A percentile compares a stretch with the other conserved stretches of the same genome.
Conservation (phyloP, 306 rosid genomes). For the Casuarina glauca region DNA sequence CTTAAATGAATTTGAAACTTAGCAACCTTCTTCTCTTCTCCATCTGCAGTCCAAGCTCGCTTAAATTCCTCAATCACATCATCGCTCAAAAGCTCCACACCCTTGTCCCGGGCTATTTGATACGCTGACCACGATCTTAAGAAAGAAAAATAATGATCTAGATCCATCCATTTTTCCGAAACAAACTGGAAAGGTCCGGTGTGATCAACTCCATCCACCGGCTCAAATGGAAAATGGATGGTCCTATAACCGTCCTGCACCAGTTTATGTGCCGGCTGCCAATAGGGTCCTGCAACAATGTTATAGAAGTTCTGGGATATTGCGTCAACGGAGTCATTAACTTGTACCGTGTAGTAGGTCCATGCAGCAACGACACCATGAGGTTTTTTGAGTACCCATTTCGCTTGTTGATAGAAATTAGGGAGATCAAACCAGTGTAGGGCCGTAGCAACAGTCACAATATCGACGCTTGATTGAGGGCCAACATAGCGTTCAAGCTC, state of each 20-base stretch:
- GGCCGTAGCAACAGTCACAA: conserved; percentile 71
- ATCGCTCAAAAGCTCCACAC: conserved; percentile 62
- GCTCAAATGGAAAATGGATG: conserved; percentile 76
- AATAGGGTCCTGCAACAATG: conserved; percentile 30
- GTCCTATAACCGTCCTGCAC: conserved; percentile 48
- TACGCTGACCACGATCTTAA: conserved; percentile 74
- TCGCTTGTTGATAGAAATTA: conserved; percentile 57
- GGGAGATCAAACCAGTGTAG: conserved; percentile 73
- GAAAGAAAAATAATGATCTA: conserved; percentile 49
- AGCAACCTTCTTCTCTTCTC: conserved; percentile 33
- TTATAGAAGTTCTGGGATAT: conserved; percentile 39
- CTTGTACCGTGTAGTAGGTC: conserved; percentile 62
- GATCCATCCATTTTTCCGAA: conserved; percentile 43
- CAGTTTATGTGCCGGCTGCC: conserved; percentile 50
- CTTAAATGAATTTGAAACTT: conserved; percentile 59
- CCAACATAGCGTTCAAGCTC: conserved; percentile 55
- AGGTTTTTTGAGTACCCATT: conserved; percentile 64
- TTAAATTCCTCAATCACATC: conserved; percentile 44
- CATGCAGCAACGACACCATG: conserved; percentile 70
- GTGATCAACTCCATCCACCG: conserved; percentile 49
- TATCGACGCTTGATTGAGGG: conserved; percentile 48
- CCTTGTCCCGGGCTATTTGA: conserved; percentile 63
- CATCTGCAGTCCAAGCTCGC: conserved; percentile 59
- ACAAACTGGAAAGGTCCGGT: conserved; percentile 74
- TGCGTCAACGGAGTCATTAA: conserved; percentile 38